phyloP scores from a whole-genome alignment of 441 rosid genomes.

The Pelargonium hybrid region DNA sequence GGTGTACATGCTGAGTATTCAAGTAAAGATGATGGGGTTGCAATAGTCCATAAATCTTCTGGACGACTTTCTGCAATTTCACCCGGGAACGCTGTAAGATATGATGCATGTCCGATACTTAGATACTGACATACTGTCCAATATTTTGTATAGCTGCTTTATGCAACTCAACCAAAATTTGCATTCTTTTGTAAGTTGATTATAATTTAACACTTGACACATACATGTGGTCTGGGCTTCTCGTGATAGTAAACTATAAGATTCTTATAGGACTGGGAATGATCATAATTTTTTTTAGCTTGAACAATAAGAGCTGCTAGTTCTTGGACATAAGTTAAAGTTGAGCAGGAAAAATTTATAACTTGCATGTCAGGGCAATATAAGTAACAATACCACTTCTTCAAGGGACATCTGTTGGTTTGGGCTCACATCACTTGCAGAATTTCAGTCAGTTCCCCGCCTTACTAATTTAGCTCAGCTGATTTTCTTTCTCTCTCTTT shows the following conservation, averaged over 20 bases:
- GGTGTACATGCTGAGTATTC: constrained; percentile 54
- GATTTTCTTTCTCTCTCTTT: not conserved
- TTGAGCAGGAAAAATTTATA: not conserved
- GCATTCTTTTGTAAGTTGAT: not conserved
- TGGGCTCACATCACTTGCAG: not conserved
- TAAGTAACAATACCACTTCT: not conserved
- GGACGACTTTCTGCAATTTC: constrained; percentile 65
- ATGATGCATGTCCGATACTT: constrained; percentile 17
- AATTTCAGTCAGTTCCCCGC: not conserved
- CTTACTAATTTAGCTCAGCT: not conserved
- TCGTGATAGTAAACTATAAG: not conserved
- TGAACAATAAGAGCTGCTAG: not conserved
- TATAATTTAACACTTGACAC: not conserved
- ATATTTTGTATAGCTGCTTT: not conserved
- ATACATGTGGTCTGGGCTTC: not conserved
- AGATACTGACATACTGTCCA: not conserved
- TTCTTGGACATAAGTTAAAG: not conserved
- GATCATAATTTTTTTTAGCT: not conserved
- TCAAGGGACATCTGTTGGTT: not conserved
- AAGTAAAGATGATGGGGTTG: constrained; percentile 48
- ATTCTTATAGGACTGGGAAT: not conserved
- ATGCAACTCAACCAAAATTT: not conserved
- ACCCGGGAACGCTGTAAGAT: constrained; percentile 80
- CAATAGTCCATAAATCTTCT: constrained; percentile 47
- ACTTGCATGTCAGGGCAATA: not conserved